Percentiles rank a stretch among this genome's conserved stretches.
Evolutionary conservation across 2,329 filamentous ascomycete genomes (phyloP).

Genomic region (Pleomassaria siparia): DNA sequence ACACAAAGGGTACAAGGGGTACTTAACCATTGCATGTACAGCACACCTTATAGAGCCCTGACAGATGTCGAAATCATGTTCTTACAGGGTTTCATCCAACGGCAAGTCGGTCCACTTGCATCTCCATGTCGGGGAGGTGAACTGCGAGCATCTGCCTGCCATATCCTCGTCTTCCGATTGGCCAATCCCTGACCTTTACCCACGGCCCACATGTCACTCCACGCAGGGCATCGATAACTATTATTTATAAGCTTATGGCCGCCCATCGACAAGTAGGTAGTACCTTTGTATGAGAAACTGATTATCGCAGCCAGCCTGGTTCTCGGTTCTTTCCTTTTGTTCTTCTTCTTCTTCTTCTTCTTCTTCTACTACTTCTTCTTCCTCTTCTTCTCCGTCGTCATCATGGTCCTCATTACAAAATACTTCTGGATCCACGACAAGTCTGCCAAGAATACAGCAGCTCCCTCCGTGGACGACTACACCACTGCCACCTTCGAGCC

Average conservation of each 20-base stretch:
- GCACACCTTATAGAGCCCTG: not conserved
- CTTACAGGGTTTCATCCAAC: not conserved
- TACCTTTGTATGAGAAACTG: conserved; percentile 15
- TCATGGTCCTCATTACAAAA: conserved; percentile 35
- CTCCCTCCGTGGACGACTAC: not conserved
- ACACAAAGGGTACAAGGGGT: not conserved
- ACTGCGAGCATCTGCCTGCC: not conserved
- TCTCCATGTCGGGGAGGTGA: no score
- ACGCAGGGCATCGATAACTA: conserved; percentile 13
- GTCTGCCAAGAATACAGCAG: not conserved
- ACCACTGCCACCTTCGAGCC: not conserved
- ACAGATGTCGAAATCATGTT: not conserved
- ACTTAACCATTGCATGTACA: no score
- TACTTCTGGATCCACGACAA: conserved; percentile 26
- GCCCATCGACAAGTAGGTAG: no score
- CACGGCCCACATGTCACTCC: not conserved
- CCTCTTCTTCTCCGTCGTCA: conserved; percentile 14
- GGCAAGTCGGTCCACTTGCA: not conserved
- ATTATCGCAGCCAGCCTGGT: conserved; percentile 21
- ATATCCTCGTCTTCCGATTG: conserved; percentile 1
- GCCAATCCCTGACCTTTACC: not conserved
- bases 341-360: conserved; percentile 35
- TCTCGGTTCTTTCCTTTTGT: conserved; percentile 14
- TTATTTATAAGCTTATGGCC: conserved; percentile 17
- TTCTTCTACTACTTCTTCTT: conserved; percentile 25